phyloP scores from a whole-genome alignment of 805 yeast genomes.

The Yarrowia sp. region DNA sequence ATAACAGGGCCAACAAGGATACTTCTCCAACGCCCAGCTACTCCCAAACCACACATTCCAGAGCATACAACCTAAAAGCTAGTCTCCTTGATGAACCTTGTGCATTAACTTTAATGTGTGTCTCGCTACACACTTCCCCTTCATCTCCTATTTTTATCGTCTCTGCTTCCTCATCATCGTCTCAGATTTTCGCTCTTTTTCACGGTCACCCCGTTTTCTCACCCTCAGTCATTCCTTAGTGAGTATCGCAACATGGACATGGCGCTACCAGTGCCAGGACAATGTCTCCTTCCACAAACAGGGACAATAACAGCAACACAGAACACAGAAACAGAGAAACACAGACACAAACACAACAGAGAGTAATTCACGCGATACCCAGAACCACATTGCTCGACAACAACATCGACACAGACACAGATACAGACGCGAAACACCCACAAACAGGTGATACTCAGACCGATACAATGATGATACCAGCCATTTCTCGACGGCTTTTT shows the following conservation, averaged over 20 bases:
- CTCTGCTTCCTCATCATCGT: slow-evolving; percentile 36
- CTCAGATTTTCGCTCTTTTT: slow-evolving; percentile 35
- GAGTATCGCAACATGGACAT: slow-evolving; percentile 5
- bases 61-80: slow-evolving; percentile 5
- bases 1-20: neutral
- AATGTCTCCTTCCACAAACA: neutral
- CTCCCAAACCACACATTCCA: slow-evolving; percentile 17
- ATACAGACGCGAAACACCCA: neutral
- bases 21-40: neutral
- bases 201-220: slow-evolving; percentile 37
- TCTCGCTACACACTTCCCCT: slow-evolving; percentile 14
- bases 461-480: neutral
- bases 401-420: neutral
- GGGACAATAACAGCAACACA: no score
- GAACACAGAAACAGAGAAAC: no score
- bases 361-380: slow-evolving; percentile 12
- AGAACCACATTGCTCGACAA: neutral
- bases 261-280: neutral
- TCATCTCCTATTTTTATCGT: slow-evolving; percentile 27
- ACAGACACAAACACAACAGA: slow-evolving; percentile 1
- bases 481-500: neutral
- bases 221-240: slow-evolving; percentile 39
- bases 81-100: slow-evolving; percentile 36
- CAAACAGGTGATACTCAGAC: neutral
- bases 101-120: neutral